These are phyloP conservation scores for Noccaea caerulescens DNA, from an alignment of 345 rosid genomes.

Conservation along the genomic window DNA sequence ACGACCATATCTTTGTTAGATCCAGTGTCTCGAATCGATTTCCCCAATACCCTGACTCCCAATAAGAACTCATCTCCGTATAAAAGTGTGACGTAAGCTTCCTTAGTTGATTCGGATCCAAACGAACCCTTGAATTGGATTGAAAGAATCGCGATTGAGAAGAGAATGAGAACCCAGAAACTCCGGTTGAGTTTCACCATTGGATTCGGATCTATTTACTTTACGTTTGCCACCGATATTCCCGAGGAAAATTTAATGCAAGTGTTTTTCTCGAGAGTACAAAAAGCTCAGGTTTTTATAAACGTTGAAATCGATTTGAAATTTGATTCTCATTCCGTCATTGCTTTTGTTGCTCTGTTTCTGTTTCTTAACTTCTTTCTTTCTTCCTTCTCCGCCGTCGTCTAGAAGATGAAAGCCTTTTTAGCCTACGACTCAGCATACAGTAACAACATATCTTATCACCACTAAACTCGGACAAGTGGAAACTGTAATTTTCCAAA, in stretches of 20 bases:
- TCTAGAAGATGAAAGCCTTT: neutral
- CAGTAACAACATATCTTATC: neutral
- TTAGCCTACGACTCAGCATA: slow-evolving; percentile 15
- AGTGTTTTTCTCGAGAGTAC: slow-evolving; percentile 38
- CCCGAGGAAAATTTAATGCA: slow-evolving; percentile 39
- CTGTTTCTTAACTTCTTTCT: slow-evolving; percentile 10
- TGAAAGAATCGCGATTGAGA: slow-evolving; percentile 43
- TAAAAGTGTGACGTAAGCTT: slow-evolving; percentile 84
- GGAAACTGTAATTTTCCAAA: neutral
- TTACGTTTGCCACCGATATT: slow-evolving; percentile 25
- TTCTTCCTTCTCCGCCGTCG: slow-evolving; percentile 18
- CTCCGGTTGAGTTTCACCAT: slow-evolving; percentile 39
- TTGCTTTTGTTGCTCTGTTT: slow-evolving; percentile 18
- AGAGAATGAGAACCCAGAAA: slow-evolving; percentile 41
- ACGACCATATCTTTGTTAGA: slow-evolving; percentile 81
- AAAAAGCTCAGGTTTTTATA: neutral
- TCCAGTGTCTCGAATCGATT: slow-evolving; percentile 85
- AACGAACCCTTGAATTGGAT: slow-evolving; percentile 45
- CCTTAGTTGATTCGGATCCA: slow-evolving; percentile 49
- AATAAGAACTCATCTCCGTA: slow-evolving; percentile 94
- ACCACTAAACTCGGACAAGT: neutral
- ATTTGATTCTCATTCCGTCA: slow-evolving; percentile 14
- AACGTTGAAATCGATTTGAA: slow-evolving; percentile 33
- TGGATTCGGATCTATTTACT: slow-evolving; percentile 15
- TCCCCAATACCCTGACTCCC: slow-evolving; percentile 94